phyloP scores from a whole-genome alignment of 2,329 filamentous ascomycete species.

The Colletotrichum zoysiae region DNA sequence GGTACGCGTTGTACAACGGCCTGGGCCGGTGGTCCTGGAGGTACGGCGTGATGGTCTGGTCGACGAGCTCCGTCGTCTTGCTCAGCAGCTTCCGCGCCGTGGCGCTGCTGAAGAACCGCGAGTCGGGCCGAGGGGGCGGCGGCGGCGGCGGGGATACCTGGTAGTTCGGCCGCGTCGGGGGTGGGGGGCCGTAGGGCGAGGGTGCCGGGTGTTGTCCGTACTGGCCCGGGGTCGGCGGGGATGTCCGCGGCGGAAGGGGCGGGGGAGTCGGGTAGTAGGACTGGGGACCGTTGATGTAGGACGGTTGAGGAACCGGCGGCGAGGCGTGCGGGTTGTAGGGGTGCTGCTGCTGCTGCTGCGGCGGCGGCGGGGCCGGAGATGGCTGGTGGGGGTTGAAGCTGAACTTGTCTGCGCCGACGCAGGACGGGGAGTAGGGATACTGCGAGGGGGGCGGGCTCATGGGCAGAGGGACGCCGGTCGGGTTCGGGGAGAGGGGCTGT shows the following conservation, averaged over 20 bases:
- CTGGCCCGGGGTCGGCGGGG: conserved; percentile 2
- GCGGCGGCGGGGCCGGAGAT: neutral
- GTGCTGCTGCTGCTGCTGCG: conserved; percentile 4
- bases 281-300: conserved; percentile 25
- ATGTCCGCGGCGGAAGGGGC: conserved; percentile 26
- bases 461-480: conserved; percentile 9
- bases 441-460: conserved; percentile 12
- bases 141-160: conserved; percentile 1
- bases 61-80: conserved; percentile 52
- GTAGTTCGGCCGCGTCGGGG: conserved; percentile 25
- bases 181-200: conserved; percentile 27
- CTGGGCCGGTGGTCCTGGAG: conserved; percentile 40
- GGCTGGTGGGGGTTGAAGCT: neutral
- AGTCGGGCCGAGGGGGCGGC: conserved; percentile 14
- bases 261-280: conserved; percentile 7
- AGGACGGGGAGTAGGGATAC: conserved; percentile 27
- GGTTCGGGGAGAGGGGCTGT: conserved; percentile 17
- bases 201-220: neutral
- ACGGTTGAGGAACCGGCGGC: conserved; percentile 22
- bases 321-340: conserved; percentile 9
- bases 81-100: conserved; percentile 53
- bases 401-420: conserved; percentile 4
- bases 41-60: conserved; percentile 47
- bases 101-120: conserved; percentile 50
- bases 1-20: conserved; percentile 29